Evolutionary conservation across 441 rosid species (phyloP).

Genomic region (Mallotus japonicus): DNA sequence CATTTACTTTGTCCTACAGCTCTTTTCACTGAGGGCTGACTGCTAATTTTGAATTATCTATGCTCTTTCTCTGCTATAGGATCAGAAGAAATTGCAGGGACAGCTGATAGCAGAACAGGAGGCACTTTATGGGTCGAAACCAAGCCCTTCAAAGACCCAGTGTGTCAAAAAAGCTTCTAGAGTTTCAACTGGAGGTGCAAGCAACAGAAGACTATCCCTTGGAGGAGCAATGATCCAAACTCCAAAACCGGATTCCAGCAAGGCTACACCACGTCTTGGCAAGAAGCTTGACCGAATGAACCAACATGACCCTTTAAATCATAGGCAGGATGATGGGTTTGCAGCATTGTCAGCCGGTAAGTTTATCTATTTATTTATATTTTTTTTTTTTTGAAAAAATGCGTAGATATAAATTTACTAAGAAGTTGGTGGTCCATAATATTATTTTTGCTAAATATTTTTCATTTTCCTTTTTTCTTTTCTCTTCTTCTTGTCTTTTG

Average conservation of each 20-base stretch:
- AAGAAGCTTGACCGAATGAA: slow-evolving; percentile 46
- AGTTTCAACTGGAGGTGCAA: slow-evolving; percentile 64
- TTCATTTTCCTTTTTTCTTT: neutral
- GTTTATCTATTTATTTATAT: slow-evolving; percentile 9
- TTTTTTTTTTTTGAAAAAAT: neutral
- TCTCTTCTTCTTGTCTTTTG: slow-evolving; percentile 4
- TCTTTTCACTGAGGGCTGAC: too few species aligned
- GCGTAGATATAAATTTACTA: neutral
- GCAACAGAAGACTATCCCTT: slow-evolving; percentile 56
- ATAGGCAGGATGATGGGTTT: slow-evolving; percentile 44
- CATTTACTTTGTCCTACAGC: neutral
- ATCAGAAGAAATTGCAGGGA: slow-evolving; percentile 85
- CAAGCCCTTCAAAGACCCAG: slow-evolving; percentile 69
- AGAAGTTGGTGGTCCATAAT: neutral
- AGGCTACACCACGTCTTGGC: slow-evolving; percentile 41
- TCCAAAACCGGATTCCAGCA: slow-evolving; percentile 46
- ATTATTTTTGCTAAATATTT: slow-evolving; percentile 14
- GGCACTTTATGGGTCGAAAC: slow-evolving; percentile 78
- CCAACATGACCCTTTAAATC: slow-evolving; percentile 39
- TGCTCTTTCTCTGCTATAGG: slow-evolving; percentile 36
- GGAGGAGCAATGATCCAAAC: slow-evolving; percentile 68
- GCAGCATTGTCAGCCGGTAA: slow-evolving; percentile 62
- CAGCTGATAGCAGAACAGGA: slow-evolving; percentile 89
- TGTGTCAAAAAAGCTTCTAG: slow-evolving; percentile 61
- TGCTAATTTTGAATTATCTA: slow-evolving; percentile 5